Conservation (phyloP, 305 asterid genomes). For the Fraxinus paxiana region DNA sequence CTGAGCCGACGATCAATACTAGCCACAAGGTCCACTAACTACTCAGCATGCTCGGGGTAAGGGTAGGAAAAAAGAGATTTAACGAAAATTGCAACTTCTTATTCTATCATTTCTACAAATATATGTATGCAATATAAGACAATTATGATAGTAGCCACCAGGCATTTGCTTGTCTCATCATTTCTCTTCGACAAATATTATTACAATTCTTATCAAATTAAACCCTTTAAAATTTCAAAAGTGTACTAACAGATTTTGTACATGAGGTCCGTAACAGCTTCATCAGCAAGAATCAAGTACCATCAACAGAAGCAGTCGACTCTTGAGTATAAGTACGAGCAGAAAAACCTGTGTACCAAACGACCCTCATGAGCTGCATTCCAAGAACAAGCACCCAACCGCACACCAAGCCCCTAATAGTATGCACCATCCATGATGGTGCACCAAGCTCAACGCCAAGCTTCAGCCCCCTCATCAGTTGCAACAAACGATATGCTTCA, state of each 20-base stretch:
- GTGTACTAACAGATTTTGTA: neutral
- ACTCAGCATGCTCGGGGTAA: neutral
- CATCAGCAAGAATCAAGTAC: conserved; percentile 9
- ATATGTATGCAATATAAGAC: neutral
- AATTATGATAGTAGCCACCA: neutral
- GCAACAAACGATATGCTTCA: conserved; percentile 77
- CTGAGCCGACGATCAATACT: neutral
- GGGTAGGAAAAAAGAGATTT: neutral
- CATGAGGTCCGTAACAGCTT: neutral
- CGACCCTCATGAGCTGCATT: conserved; percentile 93
- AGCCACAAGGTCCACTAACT: neutral
- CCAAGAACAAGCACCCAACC: conserved; percentile 93
- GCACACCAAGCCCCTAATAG: conserved; percentile 72
- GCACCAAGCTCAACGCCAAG: conserved; percentile 74
- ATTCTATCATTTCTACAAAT: neutral
- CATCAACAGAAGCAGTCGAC: conserved; percentile 25
- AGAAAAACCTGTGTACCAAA: conserved; percentile 90
- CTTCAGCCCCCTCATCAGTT: conserved; percentile 88
- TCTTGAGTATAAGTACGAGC: conserved; percentile 38
- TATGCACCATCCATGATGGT: conserved; percentile 69
- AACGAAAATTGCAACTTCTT: neutral
- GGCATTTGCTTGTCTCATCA: neutral
- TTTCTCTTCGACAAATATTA: neutral
- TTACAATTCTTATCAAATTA: neutral
- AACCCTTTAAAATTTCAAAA: neutral